Percentiles rank a stretch among this genome's conserved stretches.
phyloP scores from a whole-genome alignment of 768 basidiomycete species.

The Coprinellus aureogranulatus region DNA sequence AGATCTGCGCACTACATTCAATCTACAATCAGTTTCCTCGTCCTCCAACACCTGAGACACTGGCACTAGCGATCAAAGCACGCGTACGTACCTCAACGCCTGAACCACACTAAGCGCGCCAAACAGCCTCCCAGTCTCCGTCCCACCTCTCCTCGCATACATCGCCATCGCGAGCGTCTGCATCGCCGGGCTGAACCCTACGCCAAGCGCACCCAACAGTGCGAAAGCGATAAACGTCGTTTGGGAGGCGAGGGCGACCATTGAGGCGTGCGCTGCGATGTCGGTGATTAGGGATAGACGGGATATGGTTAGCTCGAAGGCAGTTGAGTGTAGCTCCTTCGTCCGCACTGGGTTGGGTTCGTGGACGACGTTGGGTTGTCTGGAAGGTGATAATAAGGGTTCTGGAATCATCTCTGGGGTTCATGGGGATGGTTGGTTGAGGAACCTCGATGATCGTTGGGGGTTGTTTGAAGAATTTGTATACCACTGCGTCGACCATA shows the following conservation, averaged over 20 bases:
- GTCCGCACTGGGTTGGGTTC: conserved; percentile 7
- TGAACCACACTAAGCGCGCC: conserved; percentile 77
- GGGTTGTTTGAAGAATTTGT: conserved; percentile 52
- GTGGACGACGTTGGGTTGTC: too few relatives aligned
- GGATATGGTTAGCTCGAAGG: conserved; percentile 70
- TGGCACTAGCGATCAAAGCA: too few relatives aligned
- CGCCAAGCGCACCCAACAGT: conserved; percentile 55
- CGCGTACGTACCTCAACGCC: conserved; percentile 60
- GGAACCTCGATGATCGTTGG: conserved; percentile 25
- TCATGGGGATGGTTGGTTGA: not conserved
- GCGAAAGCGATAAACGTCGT: conserved; percentile 50
- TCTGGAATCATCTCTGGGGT: too few relatives aligned
- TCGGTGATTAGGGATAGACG: conserved; percentile 62
- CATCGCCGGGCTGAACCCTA: conserved; percentile 62
- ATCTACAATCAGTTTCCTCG: not conserved
- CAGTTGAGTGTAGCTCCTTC: conserved; percentile 39
- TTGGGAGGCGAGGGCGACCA: conserved; percentile 48
- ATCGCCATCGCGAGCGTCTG: conserved; percentile 73
- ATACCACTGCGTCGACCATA: conserved; percentile 39
- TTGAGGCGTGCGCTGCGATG: conserved; percentile 44
- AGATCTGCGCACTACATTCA: conserved; percentile 52
- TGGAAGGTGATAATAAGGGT: conserved; percentile 29
- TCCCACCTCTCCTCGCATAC: conserved; percentile 50
- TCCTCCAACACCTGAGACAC: not conserved
- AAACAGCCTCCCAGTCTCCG: conserved; percentile 75